These are phyloP conservation scores for Guyanaporus albipodus DNA, from an alignment of 768 basidiomycete genomes.

Conservation along the genomic window DNA sequence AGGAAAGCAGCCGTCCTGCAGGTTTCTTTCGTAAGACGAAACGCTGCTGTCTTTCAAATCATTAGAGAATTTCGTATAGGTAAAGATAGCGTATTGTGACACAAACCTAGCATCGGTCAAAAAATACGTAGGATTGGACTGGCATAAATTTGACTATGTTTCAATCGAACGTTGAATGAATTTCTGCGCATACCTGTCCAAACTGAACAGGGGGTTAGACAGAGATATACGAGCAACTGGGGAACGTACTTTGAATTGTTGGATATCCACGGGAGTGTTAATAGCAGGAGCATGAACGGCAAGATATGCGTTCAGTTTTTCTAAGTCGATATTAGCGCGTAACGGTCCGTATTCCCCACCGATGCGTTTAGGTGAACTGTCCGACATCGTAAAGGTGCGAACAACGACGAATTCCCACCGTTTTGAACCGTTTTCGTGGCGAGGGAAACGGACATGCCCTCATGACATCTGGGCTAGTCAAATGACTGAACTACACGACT, in stretches of 20 bases:
- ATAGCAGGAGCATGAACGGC: conserved; percentile 50
- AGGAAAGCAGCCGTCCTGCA: conserved; percentile 77
- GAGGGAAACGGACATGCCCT: too few species aligned
- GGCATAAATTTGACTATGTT: conserved; percentile 3
- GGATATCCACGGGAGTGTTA: conserved; percentile 64
- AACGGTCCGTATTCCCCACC: conserved; percentile 77
- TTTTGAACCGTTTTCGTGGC: too few species aligned
- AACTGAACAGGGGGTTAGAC: conserved; percentile 48
- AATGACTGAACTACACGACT: too few species aligned
- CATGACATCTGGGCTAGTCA: too few species aligned
- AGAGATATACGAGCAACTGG: background rate
- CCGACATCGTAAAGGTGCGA: conserved; percentile 24
- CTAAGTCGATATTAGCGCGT: conserved; percentile 64
- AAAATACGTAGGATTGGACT: conserved; percentile 98
- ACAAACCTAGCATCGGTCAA: conserved; percentile 71
- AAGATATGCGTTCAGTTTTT: conserved; percentile 65
- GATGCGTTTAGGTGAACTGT: conserved; percentile 39
- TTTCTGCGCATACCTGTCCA: conserved; percentile 63
- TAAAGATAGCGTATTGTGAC: background rate
- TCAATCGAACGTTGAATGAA: background rate
- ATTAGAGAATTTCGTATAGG: conserved; percentile 1
- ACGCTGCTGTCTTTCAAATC: conserved; percentile 41
- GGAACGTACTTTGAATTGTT: conserved; percentile 86
- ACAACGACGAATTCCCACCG: too few species aligned
- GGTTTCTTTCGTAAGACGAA: conserved; percentile 95